These are phyloP conservation scores for Oryza glaberrima DNA, from an alignment of 176 grass and related monocot genomes.

Conservation along the genomic window DNA sequence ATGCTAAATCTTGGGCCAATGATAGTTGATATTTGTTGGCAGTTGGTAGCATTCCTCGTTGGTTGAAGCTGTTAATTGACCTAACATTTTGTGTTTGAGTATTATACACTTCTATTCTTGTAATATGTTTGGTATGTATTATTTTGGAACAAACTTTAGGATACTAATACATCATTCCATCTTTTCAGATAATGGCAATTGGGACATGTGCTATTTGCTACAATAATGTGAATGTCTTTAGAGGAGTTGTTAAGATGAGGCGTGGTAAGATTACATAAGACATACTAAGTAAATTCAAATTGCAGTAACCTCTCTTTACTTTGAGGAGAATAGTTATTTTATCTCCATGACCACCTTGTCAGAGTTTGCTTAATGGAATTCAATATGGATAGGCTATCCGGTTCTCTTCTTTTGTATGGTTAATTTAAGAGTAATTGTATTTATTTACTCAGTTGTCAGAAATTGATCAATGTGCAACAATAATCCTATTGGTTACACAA, in stretches of 20 bases:
- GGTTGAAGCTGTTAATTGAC: not conserved
- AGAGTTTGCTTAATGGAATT: not conserved
- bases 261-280: slow-evolving; percentile 70
- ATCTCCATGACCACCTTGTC: not conserved
- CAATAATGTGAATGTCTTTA: slow-evolving; percentile 89
- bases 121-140: not conserved
- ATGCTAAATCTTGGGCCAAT: not conserved
- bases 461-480: not conserved
- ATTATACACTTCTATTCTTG: slow-evolving; percentile 1
- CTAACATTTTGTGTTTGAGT: not conserved
- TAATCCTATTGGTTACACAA: not conserved
- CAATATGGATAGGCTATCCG: slow-evolving; percentile 4
- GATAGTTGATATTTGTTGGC: not conserved
- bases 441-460: not conserved
- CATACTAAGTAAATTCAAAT: slow-evolving; percentile 2
- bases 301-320: not conserved
- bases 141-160: not conserved
- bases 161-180: slow-evolving; percentile 18
- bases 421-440: not conserved
- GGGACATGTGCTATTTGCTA: slow-evolving; percentile 92
- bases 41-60: slow-evolving; percentile 14
- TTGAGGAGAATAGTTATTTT: not conserved
- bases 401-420: not conserved
- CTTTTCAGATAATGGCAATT: slow-evolving; percentile 94
- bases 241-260: slow-evolving; percentile 95